phyloP scores from a whole-genome alignment of 1,284 basidiomycete genomes.

The Chalciporus sp. region DNA sequence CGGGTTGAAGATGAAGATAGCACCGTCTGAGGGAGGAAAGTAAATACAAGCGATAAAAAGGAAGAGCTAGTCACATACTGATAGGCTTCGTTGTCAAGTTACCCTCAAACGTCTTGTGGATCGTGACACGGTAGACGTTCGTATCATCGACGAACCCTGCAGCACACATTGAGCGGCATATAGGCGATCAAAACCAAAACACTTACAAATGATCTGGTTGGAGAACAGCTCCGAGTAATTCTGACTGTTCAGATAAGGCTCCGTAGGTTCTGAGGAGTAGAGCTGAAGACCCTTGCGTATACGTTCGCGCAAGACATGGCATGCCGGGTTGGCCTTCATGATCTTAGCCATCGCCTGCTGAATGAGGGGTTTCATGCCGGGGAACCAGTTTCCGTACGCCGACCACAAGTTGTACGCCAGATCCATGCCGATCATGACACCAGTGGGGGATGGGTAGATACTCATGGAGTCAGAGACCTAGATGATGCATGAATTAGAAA shows the following conservation, averaged over 20 bases:
- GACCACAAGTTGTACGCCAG: slow-evolving; percentile 98
- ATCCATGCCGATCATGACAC: slow-evolving; percentile 98
- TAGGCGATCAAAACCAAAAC: background rate
- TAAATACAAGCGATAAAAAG: background rate
- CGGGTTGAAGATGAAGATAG: slow-evolving; percentile 99
- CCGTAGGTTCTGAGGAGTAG: slow-evolving; percentile 98
- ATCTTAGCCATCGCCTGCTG: slow-evolving; percentile 99
- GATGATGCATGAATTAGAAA: slow-evolving; percentile 16
- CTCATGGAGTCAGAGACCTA: slow-evolving; percentile 93
- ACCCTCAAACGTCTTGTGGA: slow-evolving; percentile 99
- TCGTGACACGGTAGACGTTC: slow-evolving; percentile 99
- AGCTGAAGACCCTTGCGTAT: slow-evolving; percentile 98
- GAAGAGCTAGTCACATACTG: slow-evolving; percentile 51
- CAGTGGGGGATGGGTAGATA: slow-evolving; percentile 97
- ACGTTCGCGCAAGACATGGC: slow-evolving; percentile 96
- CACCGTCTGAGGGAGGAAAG: slow-evolving; percentile 66
- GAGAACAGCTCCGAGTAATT: slow-evolving; percentile 98
- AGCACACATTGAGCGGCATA: slow-evolving; percentile 13
- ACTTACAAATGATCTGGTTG: slow-evolving; percentile 97
- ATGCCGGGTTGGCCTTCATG: slow-evolving; percentile 99
- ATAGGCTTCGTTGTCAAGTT: slow-evolving; percentile 99
- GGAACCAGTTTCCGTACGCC: slow-evolving; percentile 99
- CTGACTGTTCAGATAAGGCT: slow-evolving; percentile 97
- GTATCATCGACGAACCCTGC: slow-evolving; percentile 98
- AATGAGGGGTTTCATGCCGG: slow-evolving; percentile 95